Percentiles rank a stretch among this genome's conserved stretches.
Conservation (phyloP, 371 early-diverging fungal genomes). For the Lichtheimia ramosa region DNA sequence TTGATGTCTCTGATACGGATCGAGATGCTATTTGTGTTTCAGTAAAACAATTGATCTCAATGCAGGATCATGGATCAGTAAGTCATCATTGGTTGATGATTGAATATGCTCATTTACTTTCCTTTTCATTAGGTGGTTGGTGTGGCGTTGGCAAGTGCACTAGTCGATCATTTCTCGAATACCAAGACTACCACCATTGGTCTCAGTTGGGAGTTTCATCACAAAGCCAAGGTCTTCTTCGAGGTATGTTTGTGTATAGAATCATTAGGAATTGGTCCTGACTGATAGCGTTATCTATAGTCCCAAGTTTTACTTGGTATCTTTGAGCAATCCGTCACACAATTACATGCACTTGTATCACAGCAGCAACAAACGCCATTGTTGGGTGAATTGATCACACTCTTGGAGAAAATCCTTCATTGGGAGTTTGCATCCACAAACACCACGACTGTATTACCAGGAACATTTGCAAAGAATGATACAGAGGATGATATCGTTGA, state of each 20-base stretch:
- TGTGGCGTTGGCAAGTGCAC: slow-evolving; percentile 53
- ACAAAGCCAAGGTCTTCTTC: slow-evolving; percentile 65
- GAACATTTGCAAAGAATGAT: slow-evolving; percentile 45
- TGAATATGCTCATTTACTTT: not conserved
- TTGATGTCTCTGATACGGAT: slow-evolving; percentile 56
- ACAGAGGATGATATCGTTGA: slow-evolving; percentile 54
- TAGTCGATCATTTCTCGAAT: slow-evolving; percentile 70
- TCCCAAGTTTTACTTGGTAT: slow-evolving; percentile 28
- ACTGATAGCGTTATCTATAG: slow-evolving; percentile 6
- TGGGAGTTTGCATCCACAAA: slow-evolving; percentile 70
- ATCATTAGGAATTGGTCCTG: not conserved
- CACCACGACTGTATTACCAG: slow-evolving; percentile 38
- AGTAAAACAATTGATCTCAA: slow-evolving; percentile 51
- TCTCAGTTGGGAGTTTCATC: slow-evolving; percentile 68
- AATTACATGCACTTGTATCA: slow-evolving; percentile 30
- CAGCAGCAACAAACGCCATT: slow-evolving; percentile 26
- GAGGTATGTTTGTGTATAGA: slow-evolving; percentile 37
- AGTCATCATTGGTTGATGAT: slow-evolving; percentile 3
- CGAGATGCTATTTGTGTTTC: slow-evolving; percentile 53
- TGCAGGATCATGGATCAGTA: slow-evolving; percentile 46
- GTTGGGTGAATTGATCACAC: slow-evolving; percentile 43
- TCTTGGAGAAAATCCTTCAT: slow-evolving; percentile 61
- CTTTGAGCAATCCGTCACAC: slow-evolving; percentile 32
- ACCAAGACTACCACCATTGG: slow-evolving; percentile 64
- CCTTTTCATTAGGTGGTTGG: slow-evolving; percentile 43